A percentile compares a stretch with the other conserved stretches of the same genome.
Evolutionary conservation across 192 early-diverging fungal species (phyloP).

Genomic region (Coemansia guatemalensis): DNA sequence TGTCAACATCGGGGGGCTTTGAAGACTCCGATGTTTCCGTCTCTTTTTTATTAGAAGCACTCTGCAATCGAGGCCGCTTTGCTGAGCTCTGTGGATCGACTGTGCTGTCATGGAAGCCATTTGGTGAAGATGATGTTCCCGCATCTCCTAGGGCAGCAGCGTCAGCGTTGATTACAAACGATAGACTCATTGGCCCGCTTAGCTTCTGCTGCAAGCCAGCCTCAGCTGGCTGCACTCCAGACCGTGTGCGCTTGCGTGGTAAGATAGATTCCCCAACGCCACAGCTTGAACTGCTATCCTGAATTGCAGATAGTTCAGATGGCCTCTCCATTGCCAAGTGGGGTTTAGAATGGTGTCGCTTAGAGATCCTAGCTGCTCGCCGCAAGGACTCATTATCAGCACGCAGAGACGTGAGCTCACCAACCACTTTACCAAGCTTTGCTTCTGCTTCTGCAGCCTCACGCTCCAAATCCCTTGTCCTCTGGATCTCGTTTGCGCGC

Average conservation of each 20-base stretch:
- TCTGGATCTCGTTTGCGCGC: constrained; percentile 43
- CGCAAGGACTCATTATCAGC: constrained; percentile 26
- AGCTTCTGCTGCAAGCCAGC: background rate
- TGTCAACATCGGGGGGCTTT: background rate
- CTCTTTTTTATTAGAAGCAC: background rate
- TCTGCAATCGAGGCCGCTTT: background rate
- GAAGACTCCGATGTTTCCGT: background rate
- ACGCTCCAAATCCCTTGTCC: constrained; percentile 41
- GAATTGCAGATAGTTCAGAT: background rate
- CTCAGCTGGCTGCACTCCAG: background rate
- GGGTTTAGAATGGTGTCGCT: background rate
- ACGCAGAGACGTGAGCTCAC: constrained; percentile 27
- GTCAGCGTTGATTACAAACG: constrained; percentile 42
- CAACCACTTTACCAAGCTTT: constrained; percentile 21
- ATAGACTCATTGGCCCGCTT: constrained; percentile 33
- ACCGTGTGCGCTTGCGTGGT: constrained; percentile 29
- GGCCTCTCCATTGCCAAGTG: background rate
- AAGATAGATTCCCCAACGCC: background rate
- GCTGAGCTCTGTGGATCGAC: background rate
- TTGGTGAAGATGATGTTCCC: background rate
- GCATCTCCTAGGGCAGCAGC: background rate
- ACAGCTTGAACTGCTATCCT: background rate
- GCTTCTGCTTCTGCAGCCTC: constrained; percentile 33
- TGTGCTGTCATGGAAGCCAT: background rate
- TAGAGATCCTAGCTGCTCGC: constrained; percentile 6